phyloP scores from a whole-genome alignment of 129 eudicot species.

The Dittrichia graveolens region DNA sequence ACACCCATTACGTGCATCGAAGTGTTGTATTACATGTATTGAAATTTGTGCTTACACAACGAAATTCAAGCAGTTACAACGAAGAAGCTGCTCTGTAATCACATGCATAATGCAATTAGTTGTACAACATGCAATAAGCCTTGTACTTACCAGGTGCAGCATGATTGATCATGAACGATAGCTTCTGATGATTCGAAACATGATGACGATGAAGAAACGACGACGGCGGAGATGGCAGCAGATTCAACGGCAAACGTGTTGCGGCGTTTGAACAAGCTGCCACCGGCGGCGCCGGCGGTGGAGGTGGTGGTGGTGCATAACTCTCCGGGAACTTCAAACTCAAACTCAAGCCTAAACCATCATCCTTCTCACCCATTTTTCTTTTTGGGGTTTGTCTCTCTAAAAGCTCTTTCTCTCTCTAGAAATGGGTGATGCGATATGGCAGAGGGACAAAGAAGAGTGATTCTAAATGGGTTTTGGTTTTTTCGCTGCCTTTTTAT shows the following conservation, averaged over 20 bases:
- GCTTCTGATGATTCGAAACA: constrained; percentile 39
- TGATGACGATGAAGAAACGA: constrained; percentile 34
- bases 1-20: constrained; percentile 7
- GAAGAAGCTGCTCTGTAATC: neutral
- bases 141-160: constrained; percentile 23
- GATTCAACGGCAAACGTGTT: constrained; percentile 40
- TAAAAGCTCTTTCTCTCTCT: constrained; percentile 27
- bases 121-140: constrained; percentile 18
- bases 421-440: constrained; percentile 22
- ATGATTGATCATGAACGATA: constrained; percentile 28
- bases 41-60: constrained; percentile 18
- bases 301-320: constrained; percentile 42
- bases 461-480: constrained; percentile 38
- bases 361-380: constrained; percentile 53
- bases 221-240: constrained; percentile 44
- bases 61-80: constrained; percentile 8
- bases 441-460: constrained; percentile 51
- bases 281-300: constrained; percentile 13
- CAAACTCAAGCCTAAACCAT: constrained; percentile 57
- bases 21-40: neutral
- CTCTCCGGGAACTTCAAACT: constrained; percentile 52
- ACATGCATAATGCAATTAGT: neutral
- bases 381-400: constrained; percentile 17
- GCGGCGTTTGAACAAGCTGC: constrained; percentile 5
- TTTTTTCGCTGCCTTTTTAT: constrained; percentile 42